These are phyloP conservation scores for Clavispora santaluciae DNA, from an alignment of 805 yeast species.

Conservation along the genomic window DNA sequence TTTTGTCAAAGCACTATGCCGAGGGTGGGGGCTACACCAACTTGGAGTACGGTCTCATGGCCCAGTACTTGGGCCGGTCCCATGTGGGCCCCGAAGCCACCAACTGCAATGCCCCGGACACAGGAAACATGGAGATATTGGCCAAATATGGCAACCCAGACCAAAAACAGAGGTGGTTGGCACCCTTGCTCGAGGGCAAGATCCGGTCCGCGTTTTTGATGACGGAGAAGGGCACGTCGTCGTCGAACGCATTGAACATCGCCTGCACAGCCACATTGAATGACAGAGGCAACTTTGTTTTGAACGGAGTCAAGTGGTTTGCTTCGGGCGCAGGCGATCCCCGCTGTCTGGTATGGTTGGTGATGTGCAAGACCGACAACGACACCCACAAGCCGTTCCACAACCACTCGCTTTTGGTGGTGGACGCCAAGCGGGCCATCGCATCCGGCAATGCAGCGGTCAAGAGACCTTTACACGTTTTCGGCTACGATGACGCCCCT, in stretches of 20 bases:
- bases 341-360: conserved; percentile 48
- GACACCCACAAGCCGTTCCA: conserved; percentile 29
- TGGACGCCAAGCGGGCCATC: conserved; percentile 48
- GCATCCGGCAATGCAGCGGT: conserved; percentile 45
- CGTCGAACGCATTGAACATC: conserved; percentile 60
- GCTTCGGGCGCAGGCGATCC: conserved; percentile 71
- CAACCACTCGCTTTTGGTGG: conserved; percentile 53
- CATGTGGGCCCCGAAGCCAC: conserved; percentile 55
- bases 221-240: conserved; percentile 59
- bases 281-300: conserved; percentile 40
- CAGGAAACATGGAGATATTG: conserved; percentile 55
- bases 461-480: conserved; percentile 48
- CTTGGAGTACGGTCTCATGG: conserved; percentile 63
- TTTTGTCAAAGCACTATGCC: conserved; percentile 42
- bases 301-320: conserved; percentile 66
- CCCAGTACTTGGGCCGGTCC: conserved; percentile 54
- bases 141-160: conserved; percentile 37
- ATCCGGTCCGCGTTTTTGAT: conserved; percentile 59
- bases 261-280: conserved; percentile 38
- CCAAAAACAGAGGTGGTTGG: conserved; percentile 44
- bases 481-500: conserved; percentile 66
- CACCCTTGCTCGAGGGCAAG: conserved; percentile 50
- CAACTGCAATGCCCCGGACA: conserved; percentile 59
- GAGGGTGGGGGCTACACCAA: conserved; percentile 58
- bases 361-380: conserved; percentile 46